Percentiles rank a stretch among this genome's conserved stretches.
Conservation (phyloP, 2,329 filamentous ascomycete genomes). For the Sordariomycetes sp. region DNA sequence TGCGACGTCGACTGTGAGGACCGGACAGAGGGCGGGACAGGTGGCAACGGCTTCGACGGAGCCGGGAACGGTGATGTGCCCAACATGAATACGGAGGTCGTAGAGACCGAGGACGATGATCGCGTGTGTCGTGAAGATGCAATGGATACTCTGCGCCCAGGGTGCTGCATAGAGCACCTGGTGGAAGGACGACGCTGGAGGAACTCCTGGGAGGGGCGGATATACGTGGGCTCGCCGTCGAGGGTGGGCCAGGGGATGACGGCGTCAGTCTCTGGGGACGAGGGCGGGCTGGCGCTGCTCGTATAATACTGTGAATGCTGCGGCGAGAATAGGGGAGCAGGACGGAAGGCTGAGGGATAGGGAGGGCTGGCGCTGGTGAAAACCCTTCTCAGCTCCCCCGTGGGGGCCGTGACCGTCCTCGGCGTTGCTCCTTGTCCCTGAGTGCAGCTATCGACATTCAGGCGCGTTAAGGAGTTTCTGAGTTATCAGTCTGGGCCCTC, state of each 20-base stretch:
- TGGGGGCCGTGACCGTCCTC: background rate
- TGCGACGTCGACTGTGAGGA: constrained; percentile 3
- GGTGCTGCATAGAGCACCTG: background rate
- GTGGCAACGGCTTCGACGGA: constrained; percentile 5
- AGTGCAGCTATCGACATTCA: background rate
- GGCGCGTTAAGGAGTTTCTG: constrained; percentile 3
- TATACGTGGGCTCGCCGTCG: constrained; percentile 3
- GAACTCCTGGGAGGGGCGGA: constrained; percentile 3
- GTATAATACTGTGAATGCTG: background rate
- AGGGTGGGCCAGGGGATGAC: constrained; percentile 3
- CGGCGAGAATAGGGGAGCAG: background rate
- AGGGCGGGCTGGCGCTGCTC: constrained; percentile 1
- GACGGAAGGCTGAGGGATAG: background rate
- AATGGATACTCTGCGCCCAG: constrained; percentile 1
- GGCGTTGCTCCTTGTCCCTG: background rate
- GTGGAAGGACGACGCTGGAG: constrained; percentile 1
- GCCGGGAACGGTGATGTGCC: constrained; percentile 4
- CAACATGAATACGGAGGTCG: background rate
- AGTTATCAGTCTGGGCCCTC: too few relatives aligned
- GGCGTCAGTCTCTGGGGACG: background rate
- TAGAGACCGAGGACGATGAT: constrained; percentile 4
- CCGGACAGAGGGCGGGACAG: constrained; percentile 1
- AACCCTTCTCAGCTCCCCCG: background rate
- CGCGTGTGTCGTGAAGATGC: constrained; percentile 2
- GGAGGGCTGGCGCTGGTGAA: background rate